phyloP scores from a whole-genome alignment of 2,329 filamentous ascomycete species.

The Sarocladiaceae sp. region DNA sequence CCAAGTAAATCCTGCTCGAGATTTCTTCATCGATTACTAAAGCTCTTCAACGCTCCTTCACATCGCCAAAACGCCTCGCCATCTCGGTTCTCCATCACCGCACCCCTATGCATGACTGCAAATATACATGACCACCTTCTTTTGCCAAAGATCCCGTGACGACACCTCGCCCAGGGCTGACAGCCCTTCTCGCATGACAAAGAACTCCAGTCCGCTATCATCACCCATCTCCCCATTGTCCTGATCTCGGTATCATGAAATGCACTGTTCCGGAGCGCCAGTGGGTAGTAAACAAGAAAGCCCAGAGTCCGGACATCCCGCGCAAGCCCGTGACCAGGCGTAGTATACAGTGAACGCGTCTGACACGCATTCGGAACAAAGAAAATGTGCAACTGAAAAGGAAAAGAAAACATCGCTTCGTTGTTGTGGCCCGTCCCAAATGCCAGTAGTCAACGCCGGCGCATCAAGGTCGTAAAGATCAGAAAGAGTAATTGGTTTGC shows the following conservation, averaged over 20 bases:
- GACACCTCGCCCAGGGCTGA: not conserved
- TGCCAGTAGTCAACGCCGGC: not conserved
- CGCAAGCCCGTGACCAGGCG: not conserved
- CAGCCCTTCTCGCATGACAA: not conserved
- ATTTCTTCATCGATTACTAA: no score
- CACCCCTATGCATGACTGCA: no score
- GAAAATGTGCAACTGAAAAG: not conserved
- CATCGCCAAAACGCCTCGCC: no score
- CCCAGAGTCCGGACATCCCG: not conserved
- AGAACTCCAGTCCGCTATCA: not conserved
- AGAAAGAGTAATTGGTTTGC: not conserved
- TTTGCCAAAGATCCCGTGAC: not conserved
- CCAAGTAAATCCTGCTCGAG: no score
- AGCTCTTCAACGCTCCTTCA: no score
- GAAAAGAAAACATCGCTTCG: not conserved
- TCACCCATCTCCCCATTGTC: not conserved
- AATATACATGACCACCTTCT: not conserved
- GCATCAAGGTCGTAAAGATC: not conserved
- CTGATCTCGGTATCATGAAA: slow-evolving; percentile 1
- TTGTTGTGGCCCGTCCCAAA: not conserved
- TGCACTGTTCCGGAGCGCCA: slow-evolving; percentile 1
- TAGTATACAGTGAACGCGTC: slow-evolving; percentile 1
- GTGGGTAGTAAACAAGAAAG: not conserved
- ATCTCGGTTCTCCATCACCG: no score
- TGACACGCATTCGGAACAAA: not conserved